These are phyloP conservation scores for Boletus rex-veris DNA, from an alignment of 768 basidiomycete genomes.

Conservation along the genomic window DNA sequence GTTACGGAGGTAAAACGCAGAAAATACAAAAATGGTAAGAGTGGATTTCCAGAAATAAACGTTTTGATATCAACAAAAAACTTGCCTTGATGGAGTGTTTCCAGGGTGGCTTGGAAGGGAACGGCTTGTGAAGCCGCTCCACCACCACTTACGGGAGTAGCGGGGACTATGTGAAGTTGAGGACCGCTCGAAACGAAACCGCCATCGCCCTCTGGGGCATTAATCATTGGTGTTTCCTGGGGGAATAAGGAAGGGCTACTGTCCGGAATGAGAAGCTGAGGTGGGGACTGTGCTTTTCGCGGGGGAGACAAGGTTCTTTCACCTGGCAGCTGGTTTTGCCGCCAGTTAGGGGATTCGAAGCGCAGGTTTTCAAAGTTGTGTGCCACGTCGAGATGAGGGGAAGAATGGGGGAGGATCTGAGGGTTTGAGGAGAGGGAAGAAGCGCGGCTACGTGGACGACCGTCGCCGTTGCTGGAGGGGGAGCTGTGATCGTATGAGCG, in stretches of 20 bases:
- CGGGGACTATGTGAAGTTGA: constrained; percentile 75
- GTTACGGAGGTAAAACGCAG: constrained; percentile 27
- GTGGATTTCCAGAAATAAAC: constrained; percentile 31
- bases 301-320: constrained; percentile 37
- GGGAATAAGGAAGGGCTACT: constrained; percentile 42
- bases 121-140: constrained; percentile 43
- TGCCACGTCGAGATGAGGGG: constrained; percentile 56
- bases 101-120: constrained; percentile 50
- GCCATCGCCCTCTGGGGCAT: constrained; percentile 58
- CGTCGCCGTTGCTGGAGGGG: constrained; percentile 56
- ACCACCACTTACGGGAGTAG: constrained; percentile 72
- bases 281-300: constrained; percentile 64
- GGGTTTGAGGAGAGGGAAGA: constrained; percentile 66
- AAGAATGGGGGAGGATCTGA: constrained; percentile 39
- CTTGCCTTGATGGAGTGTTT: constrained; percentile 54
- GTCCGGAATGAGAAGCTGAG: constrained; percentile 56
- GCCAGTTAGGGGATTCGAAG: constrained; percentile 65
- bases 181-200: constrained; percentile 49
- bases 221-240: constrained; percentile 49
- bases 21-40: constrained; percentile 27
- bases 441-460: constrained; percentile 52
- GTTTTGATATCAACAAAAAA: constrained; percentile 29
- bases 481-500: constrained; percentile 60
- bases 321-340: constrained; percentile 42
- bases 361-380: constrained; percentile 57